Conservation (phyloP, 148 eudicot species). For the Rhododendron griersonianum region DNA sequence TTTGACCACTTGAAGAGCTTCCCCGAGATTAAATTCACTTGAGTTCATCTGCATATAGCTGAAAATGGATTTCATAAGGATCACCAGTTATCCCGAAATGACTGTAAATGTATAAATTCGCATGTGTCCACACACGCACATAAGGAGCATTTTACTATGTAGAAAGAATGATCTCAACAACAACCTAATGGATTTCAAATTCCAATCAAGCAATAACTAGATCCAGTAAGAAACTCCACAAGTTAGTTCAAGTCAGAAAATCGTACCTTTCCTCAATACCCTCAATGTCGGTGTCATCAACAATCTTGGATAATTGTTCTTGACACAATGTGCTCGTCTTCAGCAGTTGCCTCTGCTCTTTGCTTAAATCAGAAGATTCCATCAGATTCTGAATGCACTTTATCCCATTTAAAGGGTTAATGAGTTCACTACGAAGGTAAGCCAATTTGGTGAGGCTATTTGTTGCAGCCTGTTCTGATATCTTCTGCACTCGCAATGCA, state of each 20-base stretch:
- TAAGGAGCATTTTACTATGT: neutral
- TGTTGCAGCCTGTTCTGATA: slow-evolving; percentile 60
- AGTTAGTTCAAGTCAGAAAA: neutral
- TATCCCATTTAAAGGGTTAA: slow-evolving; percentile 57
- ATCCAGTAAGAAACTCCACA: neutral
- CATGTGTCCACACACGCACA: neutral
- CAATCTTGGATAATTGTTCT: slow-evolving; percentile 63
- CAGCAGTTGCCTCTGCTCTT: slow-evolving; percentile 49
- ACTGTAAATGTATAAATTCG: neutral
- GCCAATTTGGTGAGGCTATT: slow-evolving; percentile 49
- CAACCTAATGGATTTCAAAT: neutral
- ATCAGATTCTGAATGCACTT: slow-evolving; percentile 52
- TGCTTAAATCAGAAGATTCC: slow-evolving; percentile 52
- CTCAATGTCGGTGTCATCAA: slow-evolving; percentile 64
- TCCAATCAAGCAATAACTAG: neutral
- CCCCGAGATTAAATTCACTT: slow-evolving; percentile 62
- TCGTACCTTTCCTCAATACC: slow-evolving; percentile 82
- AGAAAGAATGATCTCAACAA: neutral
- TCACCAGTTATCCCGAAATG: slow-evolving; percentile 4
- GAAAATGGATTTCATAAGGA: slow-evolving; percentile 27
- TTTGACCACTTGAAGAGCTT: slow-evolving; percentile 62
- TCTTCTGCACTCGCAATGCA: slow-evolving; percentile 55
- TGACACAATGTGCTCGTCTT: slow-evolving; percentile 56
- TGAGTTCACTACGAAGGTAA: slow-evolving; percentile 51
- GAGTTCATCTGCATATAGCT: slow-evolving; percentile 62